These are phyloP conservation scores for Malassezia japonica DNA, from an alignment of 1,284 basidiomycete genomes.

Conservation along the genomic window DNA sequence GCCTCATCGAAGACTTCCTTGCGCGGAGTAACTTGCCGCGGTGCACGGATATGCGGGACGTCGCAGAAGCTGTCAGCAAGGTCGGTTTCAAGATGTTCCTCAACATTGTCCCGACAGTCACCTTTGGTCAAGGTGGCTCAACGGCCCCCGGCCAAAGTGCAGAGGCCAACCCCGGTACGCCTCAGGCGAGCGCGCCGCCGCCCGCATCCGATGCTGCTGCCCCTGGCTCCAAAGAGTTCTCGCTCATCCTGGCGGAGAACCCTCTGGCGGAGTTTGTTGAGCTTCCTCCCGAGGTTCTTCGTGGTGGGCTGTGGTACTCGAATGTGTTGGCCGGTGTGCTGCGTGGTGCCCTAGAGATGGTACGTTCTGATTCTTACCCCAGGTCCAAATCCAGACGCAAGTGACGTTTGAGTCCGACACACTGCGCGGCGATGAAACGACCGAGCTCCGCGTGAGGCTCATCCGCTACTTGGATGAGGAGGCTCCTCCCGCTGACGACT, in stretches of 20 bases:
- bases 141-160: not conserved
- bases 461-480: constrained; percentile 92
- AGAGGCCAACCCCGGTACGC: not conserved
- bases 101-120: constrained; percentile 76
- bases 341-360: constrained; percentile 92
- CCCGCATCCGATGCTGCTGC: not conserved
- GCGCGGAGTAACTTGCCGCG: constrained; percentile 62
- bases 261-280: constrained; percentile 95
- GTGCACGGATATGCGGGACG: constrained; percentile 83
- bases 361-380: constrained; percentile 51
- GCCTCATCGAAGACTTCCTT: constrained; percentile 94
- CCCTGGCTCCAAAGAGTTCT: constrained; percentile 55
- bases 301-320: constrained; percentile 77
- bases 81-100: constrained; percentile 97
- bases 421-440: constrained; percentile 82
- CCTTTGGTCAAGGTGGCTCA: constrained; percentile 59
- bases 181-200: not conserved
- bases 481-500: constrained; percentile 50
- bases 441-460: constrained; percentile 82
- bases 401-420: constrained; percentile 80
- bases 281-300: constrained; percentile 71
- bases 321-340: constrained; percentile 91
- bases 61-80: constrained; percentile 53
- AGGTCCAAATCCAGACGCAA: constrained; percentile 96
- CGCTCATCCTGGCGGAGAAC: constrained; percentile 84